These are phyloP conservation scores for Aegilops longissima DNA, from an alignment of 176 grass and related monocot genomes.

Conservation along the genomic window DNA sequence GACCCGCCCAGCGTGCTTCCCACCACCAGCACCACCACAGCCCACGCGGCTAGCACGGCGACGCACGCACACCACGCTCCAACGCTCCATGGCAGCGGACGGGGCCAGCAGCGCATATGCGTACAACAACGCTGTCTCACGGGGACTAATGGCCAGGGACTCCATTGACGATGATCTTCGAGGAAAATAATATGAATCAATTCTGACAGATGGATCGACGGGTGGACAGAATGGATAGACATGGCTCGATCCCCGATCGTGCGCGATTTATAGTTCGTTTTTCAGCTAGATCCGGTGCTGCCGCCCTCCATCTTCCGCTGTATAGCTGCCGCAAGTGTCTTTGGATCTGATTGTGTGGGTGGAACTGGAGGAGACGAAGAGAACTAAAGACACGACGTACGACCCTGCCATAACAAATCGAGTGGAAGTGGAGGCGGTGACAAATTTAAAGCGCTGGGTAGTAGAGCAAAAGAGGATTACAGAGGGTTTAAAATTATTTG, in stretches of 20 bases:
- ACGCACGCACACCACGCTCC: background rate
- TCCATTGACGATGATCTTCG: background rate
- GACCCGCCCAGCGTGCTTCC: background rate
- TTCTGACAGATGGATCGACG: background rate
- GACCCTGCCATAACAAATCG: too few species aligned
- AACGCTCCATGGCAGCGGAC: background rate
- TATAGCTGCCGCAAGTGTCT: too few species aligned
- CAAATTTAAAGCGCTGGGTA: too few species aligned
- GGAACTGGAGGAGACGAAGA: too few species aligned
- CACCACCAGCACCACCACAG: conserved; percentile 2
- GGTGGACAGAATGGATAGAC: too few species aligned
- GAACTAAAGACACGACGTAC: too few species aligned
- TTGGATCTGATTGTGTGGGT: too few species aligned
- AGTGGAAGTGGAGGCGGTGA: too few species aligned
- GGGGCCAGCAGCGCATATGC: background rate
- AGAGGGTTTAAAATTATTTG: too few species aligned
- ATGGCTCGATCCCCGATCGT: background rate
- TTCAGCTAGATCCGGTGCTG: too few species aligned
- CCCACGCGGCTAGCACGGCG: background rate
- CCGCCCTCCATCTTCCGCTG: too few species aligned
- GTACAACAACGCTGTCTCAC: background rate
- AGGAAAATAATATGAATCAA: background rate
- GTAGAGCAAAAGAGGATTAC: too few species aligned
- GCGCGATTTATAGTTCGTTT: background rate
- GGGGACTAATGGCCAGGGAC: background rate